Evolutionary conservation across 352 stramenopile species (phyloP).

Genomic region (Phytophthora sp.): DNA sequence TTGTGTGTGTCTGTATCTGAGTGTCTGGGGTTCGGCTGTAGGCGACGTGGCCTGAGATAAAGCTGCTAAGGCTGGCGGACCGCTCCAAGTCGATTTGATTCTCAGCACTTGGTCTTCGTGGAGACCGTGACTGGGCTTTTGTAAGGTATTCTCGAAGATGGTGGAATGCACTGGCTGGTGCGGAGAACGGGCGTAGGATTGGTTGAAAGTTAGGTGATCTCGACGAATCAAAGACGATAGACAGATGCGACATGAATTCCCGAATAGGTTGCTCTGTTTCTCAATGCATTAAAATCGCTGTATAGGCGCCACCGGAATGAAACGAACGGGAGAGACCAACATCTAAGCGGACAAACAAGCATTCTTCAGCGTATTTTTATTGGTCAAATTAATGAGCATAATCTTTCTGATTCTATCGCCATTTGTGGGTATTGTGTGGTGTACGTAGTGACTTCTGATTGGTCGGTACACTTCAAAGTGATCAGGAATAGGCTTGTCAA

Average conservation of each 20-base stretch:
- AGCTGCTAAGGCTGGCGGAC: slow-evolving; percentile 2
- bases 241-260: slow-evolving; percentile 5
- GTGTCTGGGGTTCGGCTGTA: too few relatives aligned
- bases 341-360: neutral
- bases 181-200: neutral
- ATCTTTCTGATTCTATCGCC: slow-evolving; percentile 14
- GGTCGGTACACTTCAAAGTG: slow-evolving; percentile 12
- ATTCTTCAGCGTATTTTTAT: neutral
- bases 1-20: slow-evolving; percentile 12
- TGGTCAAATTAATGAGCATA: neutral
- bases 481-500: too few relatives aligned
- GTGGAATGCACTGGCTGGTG: slow-evolving; percentile 10
- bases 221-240: neutral
- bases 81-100: slow-evolving; percentile 28
- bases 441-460: neutral
- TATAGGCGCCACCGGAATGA: too few relatives aligned
- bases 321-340: neutral
- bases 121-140: slow-evolving; percentile 11
- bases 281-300: neutral
- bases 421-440: neutral
- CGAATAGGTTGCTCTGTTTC: slow-evolving; percentile 6
- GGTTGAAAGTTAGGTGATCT: neutral
- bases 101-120: slow-evolving; percentile 4
- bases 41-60: slow-evolving; percentile 1
- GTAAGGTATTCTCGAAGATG: slow-evolving; percentile 21